Base-by-base conservation (phyloP, 164 flowering plant genomes). In the Sedum album region DNA sequence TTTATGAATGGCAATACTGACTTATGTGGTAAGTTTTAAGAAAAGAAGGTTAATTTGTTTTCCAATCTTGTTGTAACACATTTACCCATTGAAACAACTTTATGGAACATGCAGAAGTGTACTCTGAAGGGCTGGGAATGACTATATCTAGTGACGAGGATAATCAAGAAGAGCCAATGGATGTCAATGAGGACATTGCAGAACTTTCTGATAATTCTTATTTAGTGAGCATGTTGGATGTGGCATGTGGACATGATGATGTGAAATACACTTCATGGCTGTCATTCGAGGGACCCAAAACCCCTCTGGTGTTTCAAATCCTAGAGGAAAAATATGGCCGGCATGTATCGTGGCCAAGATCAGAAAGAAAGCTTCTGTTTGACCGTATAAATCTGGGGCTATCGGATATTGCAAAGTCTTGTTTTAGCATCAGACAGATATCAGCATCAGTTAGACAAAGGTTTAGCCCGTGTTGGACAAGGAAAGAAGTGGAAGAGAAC, bases 321-420 rank as follows among this genome's bases (percentile, higher is more conserved):
- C 71, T 93, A 26, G 98, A 93, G 80, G 25, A 49, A 84, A 83
- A 83, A 71, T 88, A 85, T 63, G 80, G 80, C n/a, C 76, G 82
- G 53, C 84, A 83, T 48, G 66, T 35, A 33, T 73, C 72, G 30
- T 87, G 90, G 91, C 65, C 51, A 36, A 84, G 77, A 68, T 80
- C 83, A 18, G 84, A 83, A 53, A 79, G 90, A 70, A 74, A 65
- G 78, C 85, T 86, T 70, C 73, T 84, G 33, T 84, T 84, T 71
- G 88, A 86, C 69, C 75, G 79, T 21, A 73, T 84, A 66, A 83
- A 83, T 66, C 71, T 69, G 38, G 81, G 78, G 36, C 60, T 86
- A 25, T 41, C 33, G 60, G 82, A 75, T 31, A 75, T 78, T 63
- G 62, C 76, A 35, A 71, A 67, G 66, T 70, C 80, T 46, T 70